These are phyloP conservation scores for Neovahlkampfia damariscottae DNA, from an alignment of 78 protist species.

Conservation along the genomic window DNA sequence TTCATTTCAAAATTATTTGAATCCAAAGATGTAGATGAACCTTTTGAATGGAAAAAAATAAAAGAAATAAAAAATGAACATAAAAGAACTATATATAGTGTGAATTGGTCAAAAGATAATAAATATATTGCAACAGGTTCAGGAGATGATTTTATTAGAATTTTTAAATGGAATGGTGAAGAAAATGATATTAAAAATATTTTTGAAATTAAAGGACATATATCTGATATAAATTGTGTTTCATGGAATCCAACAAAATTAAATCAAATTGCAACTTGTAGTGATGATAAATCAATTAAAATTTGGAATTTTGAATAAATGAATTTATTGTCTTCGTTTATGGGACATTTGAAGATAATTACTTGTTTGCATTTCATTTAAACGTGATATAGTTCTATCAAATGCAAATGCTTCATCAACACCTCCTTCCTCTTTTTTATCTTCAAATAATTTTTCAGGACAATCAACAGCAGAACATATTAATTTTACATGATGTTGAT, in stretches of 20 bases:
- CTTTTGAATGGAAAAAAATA: background rate
- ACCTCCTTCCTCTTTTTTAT: slow-evolving; percentile 5
- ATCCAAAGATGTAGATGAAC: slow-evolving; percentile 14
- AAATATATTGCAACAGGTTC: slow-evolving; percentile 36
- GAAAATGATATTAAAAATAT: background rate
- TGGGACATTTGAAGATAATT: slow-evolving; percentile 29
- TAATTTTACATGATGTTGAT: slow-evolving; percentile 51
- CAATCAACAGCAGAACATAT: slow-evolving; percentile 41
- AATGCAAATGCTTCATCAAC: slow-evolving; percentile 68
- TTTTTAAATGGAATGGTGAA: slow-evolving; percentile 3
- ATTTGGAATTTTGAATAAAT: slow-evolving; percentile 44
- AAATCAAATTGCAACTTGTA: slow-evolving; percentile 51
- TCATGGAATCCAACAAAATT: slow-evolving; percentile 47
- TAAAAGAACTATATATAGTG: slow-evolving; percentile 38
- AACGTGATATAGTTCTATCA: slow-evolving; percentile 47
- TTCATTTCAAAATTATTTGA: slow-evolving; percentile 25
- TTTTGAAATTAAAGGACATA: slow-evolving; percentile 39
- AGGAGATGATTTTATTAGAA: slow-evolving; percentile 53
- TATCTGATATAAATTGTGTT: slow-evolving; percentile 56
- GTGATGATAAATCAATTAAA: slow-evolving; percentile 53
- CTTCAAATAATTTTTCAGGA: slow-evolving; percentile 33
- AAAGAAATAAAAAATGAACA: slow-evolving; percentile 17
- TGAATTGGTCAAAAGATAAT: slow-evolving; percentile 43
- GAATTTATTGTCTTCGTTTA: too few relatives aligned
- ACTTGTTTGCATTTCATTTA: slow-evolving; percentile 73